Evolutionary conservation across 805 yeast genomes (phyloP), one percentile per base, ranked within the genome.

Genomic region (Ogataea haglerorum): DNA sequence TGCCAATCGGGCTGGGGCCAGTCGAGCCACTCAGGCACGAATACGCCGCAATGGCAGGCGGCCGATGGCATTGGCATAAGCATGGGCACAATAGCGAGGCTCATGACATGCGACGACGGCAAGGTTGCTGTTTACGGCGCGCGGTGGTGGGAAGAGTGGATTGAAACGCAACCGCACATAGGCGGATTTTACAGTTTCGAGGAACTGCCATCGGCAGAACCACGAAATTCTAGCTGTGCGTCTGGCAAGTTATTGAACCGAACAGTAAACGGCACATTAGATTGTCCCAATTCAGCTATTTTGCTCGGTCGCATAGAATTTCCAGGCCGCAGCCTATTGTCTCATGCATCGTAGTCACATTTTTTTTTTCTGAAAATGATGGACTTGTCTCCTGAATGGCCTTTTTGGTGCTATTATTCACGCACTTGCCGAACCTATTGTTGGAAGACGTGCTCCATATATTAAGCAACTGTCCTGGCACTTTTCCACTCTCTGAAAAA

Each of bases 351-450:
- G 18, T 32, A n/a, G 13, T 10, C 24, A 9, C 18, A 17, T 33
- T 30, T 39, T 30, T 24, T 38, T 38, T 37, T 26, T n/a, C 22
- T 22, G 30, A 7, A 19, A 21, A 27, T 36, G 33, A 32, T 36
- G 26, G 40, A 36, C 30, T 14, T 39, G 34, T 19, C 38, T 30
- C 35, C 34, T 34, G 30, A 21, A 19, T 13, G 35, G 38, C 30
- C 38, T 19, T 28, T 34, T 34, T 40, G 25, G 43, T 34, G 24
- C 34, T 30, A 34, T 32, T 34, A 36, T 28, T 33, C 25, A 28
- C 34, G 42, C 38, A 39, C n/a, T 16, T 39, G 34, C 34, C 43
- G 38, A 34, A 8, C 23, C 43, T 23, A 32, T 38, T 38, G 29
- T 38, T 33, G 15, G 16, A 14, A 13, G 31, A 23, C n/a, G 21